Percentiles rank a stretch among this genome's conserved stretches.
Evolutionary conservation across 1,139 yeast genomes (phyloP).

Genomic region (Saccharomyces hybrid): DNA sequence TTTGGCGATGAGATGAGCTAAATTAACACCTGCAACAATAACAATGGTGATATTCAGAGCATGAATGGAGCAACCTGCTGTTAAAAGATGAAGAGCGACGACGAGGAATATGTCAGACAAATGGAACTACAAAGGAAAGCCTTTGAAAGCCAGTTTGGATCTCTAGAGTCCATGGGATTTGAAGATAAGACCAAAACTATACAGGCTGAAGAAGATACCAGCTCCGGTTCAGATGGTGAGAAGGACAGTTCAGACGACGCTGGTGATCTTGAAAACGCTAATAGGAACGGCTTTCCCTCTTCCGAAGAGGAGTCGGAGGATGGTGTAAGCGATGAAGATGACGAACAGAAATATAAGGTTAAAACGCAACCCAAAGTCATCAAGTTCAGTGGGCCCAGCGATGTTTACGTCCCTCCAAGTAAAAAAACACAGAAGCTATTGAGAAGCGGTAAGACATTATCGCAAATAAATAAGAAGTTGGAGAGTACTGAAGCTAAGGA

Average conservation of each 20-base stretch:
- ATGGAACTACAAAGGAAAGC: slow-evolving; percentile 51
- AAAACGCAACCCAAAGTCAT: slow-evolving; percentile 38
- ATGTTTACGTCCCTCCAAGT: slow-evolving; percentile 31
- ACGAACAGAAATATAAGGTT: slow-evolving; percentile 5
- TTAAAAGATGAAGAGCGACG: slow-evolving; percentile 7
- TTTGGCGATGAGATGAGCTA: slow-evolving; percentile 10
- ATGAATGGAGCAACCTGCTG: background rate
- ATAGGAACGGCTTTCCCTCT: slow-evolving; percentile 2
- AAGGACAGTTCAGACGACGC: slow-evolving; percentile 16
- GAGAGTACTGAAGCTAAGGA: slow-evolving; percentile 6
- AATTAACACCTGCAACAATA: background rate
- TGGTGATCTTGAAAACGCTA: slow-evolving; percentile 10
- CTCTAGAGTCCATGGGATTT: slow-evolving; percentile 51
- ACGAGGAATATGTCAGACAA: slow-evolving; percentile 41
- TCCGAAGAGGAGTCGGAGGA: slow-evolving; percentile 13
- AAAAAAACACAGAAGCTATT: slow-evolving; percentile 41
- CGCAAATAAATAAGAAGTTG: slow-evolving; percentile 9
- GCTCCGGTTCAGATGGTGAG: slow-evolving; percentile 4
- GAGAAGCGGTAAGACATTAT: slow-evolving; percentile 33
- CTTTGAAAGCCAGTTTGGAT: slow-evolving; percentile 66
- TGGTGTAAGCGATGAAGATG: slow-evolving; percentile 15
- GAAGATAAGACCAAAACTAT: slow-evolving; percentile 43
- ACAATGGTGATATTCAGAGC: background rate
- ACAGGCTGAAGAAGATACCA: slow-evolving; percentile 2
- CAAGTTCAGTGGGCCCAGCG: slow-evolving; percentile 33